phyloP scores from a whole-genome alignment of 352 stramenopile genomes.

The Pythium folliculosum region DNA sequence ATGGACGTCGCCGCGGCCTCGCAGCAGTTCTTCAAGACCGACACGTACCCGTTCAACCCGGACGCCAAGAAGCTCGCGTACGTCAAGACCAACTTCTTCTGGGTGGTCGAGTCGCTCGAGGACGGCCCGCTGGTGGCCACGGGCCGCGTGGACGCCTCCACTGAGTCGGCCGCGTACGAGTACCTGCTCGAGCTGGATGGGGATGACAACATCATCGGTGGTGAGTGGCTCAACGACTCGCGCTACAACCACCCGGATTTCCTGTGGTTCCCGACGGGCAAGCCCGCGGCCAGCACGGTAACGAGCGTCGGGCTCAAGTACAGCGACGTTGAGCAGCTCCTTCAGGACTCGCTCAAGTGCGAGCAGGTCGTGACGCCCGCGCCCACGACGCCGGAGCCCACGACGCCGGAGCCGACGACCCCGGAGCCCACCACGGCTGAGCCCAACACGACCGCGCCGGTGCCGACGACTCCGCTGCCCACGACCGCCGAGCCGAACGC shows the following conservation, averaged over 20 bases:
- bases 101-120: constrained; percentile 42
- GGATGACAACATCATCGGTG: constrained; percentile 63
- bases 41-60: constrained; percentile 46
- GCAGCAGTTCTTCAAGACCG: constrained; percentile 3
- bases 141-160: constrained; percentile 18
- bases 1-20: constrained; percentile 33
- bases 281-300: constrained; percentile 33
- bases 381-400: not conserved
- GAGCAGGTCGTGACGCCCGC: constrained; percentile 4
- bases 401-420: not conserved
- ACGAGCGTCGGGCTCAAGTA: constrained; percentile 33
- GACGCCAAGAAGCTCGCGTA: constrained; percentile 35
- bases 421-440: not conserved
- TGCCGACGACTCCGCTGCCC: not conserved
- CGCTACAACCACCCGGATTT: constrained; percentile 67
- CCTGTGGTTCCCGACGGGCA: constrained; percentile 49
- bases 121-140: constrained; percentile 40
- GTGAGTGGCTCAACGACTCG: constrained; percentile 63
- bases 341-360: constrained; percentile 21
- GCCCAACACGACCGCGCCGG: not conserved
- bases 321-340: not conserved
- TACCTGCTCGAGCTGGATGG: constrained; percentile 72
- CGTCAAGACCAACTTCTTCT: constrained; percentile 43
- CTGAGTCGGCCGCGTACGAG: constrained; percentile 26
- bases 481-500: not conserved